These are phyloP conservation scores for Boletus vermiculosoides DNA, from an alignment of 768 basidiomycete genomes.

Conservation along the genomic window DNA sequence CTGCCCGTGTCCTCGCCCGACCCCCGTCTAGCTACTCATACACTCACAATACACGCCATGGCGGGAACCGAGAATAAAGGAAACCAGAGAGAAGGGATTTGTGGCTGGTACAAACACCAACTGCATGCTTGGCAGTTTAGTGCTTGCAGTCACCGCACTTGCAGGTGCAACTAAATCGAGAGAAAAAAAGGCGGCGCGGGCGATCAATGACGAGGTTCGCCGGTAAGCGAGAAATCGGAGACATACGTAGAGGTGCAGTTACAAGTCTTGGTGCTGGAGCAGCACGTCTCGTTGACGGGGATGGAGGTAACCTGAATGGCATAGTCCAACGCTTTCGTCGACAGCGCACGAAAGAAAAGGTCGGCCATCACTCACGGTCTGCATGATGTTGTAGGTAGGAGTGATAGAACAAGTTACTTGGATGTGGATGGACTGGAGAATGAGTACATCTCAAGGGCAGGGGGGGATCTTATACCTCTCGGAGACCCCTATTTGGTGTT, in stretches of 20 bases:
- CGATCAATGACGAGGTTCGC: not conserved
- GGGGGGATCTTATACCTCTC: not conserved
- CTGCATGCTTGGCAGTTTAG: not conserved
- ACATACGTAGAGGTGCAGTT: constrained; percentile 13
- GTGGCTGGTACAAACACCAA: too few relatives aligned
- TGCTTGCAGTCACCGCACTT: constrained; percentile 23
- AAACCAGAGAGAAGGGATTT: not conserved
- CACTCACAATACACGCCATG: not conserved
- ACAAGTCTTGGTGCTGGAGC: constrained; percentile 6
- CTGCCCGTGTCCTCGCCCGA: not conserved
- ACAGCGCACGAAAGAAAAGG: not conserved
- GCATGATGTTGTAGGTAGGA: constrained; percentile 5
- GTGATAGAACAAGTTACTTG: not conserved
- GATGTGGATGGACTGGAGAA: not conserved
- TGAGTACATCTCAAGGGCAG: not conserved
- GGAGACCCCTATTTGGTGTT: not conserved
- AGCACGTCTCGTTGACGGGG: constrained; percentile 24
- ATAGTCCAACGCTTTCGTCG: not conserved
- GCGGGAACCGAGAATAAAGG: not conserved
- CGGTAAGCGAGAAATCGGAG: not conserved
- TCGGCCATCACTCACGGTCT: constrained; percentile 9
- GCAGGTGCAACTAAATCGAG: constrained; percentile 13
- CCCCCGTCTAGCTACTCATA: not conserved
- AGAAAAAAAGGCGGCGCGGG: too few relatives aligned
- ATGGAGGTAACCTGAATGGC: constrained; percentile 3